A percentile compares a stretch with the other conserved stretches of the same genome.
Evolutionary conservation across 495 filamentous ascomycete genomes (phyloP).

Genomic region (Eremomyces bilateralis): DNA sequence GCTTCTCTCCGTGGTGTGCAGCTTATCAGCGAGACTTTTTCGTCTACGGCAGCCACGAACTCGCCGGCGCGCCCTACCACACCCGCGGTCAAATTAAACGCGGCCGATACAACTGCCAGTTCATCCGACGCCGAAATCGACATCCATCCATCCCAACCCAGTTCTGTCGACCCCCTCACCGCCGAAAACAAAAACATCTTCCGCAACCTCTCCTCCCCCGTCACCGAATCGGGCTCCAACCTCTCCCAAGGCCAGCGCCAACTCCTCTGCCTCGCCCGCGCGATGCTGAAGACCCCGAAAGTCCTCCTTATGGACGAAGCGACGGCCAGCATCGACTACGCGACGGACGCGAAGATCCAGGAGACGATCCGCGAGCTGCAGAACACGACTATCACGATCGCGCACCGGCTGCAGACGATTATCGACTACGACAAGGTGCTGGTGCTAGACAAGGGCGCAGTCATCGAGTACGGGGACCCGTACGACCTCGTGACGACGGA

Average conservation of each 20-base stretch:
- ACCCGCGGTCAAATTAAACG: conserved; percentile 6
- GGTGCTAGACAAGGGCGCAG: conserved; percentile 71
- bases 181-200: conserved; percentile 84
- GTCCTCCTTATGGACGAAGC: conserved; percentile 99
- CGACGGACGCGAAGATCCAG: conserved; percentile 89
- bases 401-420: conserved; percentile 92
- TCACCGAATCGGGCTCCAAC: conserved; percentile 86
- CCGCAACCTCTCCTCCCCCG: conserved; percentile 59
- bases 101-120: conserved; percentile 3
- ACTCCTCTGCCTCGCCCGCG: conserved; percentile 84
- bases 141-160: conserved; percentile 20
- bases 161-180: conserved; percentile 13
- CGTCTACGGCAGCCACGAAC: conserved; percentile 22
- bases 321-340: conserved; percentile 94
- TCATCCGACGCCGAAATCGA: conserved; percentile 7
- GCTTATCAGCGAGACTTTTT: conserved; percentile 35
- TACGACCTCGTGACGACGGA: conserved; percentile 39
- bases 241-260: conserved; percentile 94
- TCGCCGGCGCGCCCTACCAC: conserved; percentile 16
- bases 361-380: conserved; percentile 72
- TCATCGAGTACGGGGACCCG: conserved; percentile 79
- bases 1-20: conserved; percentile 75
- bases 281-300: conserved; percentile 73
- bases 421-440: conserved; percentile 98
- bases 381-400: conserved; percentile 87